Evolutionary conservation across 805 yeast genomes (phyloP).

Genomic region (Lipomyces yamadae): DNA sequence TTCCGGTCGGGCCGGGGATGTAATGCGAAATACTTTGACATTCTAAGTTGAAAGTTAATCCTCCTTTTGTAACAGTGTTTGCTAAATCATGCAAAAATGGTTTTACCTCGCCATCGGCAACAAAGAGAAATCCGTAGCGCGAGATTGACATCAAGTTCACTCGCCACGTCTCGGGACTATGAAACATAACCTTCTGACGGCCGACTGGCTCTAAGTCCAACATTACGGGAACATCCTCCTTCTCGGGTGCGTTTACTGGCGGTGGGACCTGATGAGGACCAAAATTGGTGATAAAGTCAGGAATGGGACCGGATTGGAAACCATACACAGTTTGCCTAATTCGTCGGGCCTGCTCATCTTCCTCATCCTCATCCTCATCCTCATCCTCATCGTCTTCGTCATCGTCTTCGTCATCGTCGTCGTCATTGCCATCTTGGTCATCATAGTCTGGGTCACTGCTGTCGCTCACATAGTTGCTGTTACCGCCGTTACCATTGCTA

Average conservation of each 20-base stretch:
- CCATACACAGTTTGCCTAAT: background rate
- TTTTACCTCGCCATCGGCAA: constrained; percentile 30
- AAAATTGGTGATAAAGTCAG: constrained; percentile 1
- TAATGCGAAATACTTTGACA: constrained; percentile 21
- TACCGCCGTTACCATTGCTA: background rate
- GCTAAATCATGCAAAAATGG: background rate
- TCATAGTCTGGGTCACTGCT: background rate
- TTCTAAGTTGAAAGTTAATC: constrained; percentile 5
- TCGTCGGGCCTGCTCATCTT: constrained; percentile 2
- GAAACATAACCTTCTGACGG: constrained; percentile 15
- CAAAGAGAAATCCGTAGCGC: constrained; percentile 25
- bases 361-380: constrained; percentile 11
- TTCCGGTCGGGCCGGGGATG: constrained; percentile 23
- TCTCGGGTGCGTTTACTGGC: constrained; percentile 5
- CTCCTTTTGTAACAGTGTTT: background rate
- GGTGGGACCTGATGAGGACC: constrained; percentile 7
- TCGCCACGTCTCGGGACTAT: constrained; percentile 26
- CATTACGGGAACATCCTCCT: constrained; percentile 12
- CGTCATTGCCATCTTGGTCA: constrained; percentile 8
- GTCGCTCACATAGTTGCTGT: background rate
- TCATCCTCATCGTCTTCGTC: constrained; percentile 11
- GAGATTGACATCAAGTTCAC: constrained; percentile 25
- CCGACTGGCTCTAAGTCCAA: constrained; percentile 17
- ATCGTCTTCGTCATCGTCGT: constrained; percentile 6
- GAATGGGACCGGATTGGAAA: constrained; percentile 8